Base-by-base conservation (phyloP, 345 rosid species). In the Pistacia integerrima region DNA sequence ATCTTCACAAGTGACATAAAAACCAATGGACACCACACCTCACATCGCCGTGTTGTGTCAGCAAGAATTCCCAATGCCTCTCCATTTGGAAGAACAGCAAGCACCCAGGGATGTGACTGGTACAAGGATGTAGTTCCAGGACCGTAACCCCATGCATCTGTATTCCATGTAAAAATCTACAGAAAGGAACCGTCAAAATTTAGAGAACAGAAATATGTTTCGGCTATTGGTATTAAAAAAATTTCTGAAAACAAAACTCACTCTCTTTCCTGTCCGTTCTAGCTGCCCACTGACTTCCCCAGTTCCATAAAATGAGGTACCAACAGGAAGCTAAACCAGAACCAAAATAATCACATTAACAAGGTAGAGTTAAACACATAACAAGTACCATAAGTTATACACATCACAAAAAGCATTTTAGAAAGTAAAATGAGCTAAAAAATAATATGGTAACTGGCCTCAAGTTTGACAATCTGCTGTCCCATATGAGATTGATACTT, bases 81-180 rank as follows among this genome's bases (percentile, higher is more conserved):
- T 78, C 97, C 98, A 78, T 72, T 85, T 13, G 96, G 94, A 86
- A 93, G 94, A 84, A 94, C 85, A 75, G 84, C 94, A 46, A 94
- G 81, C 48, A 94, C 93, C 98, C 98, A 94, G 57, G 98, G 98
- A 84, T 94, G 98, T 35, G 98, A 93, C 85, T 94, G 98, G 81
- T 94, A 94, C 84, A 94, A 73, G 44, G 98, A 93, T 58, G 97
- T 94, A 56, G 97, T 91, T 82, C 85, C 87, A 33, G 95, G 77
- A 70, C 97, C 98, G 84, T 83, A 94, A 61, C 98, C 98, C 87
- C 89, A 94, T 13, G 98, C 87, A 78, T 84, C 94, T 1, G 92
- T 90, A 81, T 94, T 94, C 98, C 98, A 93, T 46, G 97, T 86
- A 79, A 93, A 91, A 64, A 94, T 90, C 98, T 94, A 73, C 75